These are phyloP conservation scores for Boletus fagicola DNA, from an alignment of 768 basidiomycete genomes.

Conservation along the genomic window DNA sequence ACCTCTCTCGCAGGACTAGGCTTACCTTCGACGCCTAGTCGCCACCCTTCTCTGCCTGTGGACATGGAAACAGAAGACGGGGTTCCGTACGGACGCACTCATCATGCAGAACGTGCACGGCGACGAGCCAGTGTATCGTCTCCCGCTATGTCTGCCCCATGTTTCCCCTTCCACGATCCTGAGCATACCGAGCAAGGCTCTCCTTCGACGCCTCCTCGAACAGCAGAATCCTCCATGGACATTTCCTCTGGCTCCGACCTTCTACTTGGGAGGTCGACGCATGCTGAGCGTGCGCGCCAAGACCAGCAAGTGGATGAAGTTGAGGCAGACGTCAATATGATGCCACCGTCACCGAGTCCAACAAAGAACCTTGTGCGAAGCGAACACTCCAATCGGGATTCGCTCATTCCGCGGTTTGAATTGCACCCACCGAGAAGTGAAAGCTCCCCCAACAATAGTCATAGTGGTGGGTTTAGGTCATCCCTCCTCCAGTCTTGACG, in stretches of 20 bases:
- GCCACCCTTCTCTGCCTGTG: conserved; percentile 41
- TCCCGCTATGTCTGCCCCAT: conserved; percentile 34
- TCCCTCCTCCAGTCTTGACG: not conserved
- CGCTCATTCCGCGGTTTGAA: conserved; percentile 37
- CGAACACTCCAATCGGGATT: conserved; percentile 27
- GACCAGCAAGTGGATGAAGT: conserved; percentile 29
- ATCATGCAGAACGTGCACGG: conserved; percentile 53
- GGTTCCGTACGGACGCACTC: conserved; percentile 60
- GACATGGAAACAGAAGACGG: conserved; percentile 63
- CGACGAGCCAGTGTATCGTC: conserved; percentile 33
- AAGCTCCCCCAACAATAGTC: conserved; percentile 23
- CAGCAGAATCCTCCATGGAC: conserved; percentile 25
- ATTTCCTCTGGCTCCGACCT: conserved; percentile 13
- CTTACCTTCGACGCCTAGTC: conserved; percentile 36
- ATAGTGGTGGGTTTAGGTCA: conserved; percentile 14
- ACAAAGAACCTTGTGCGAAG: conserved; percentile 26
- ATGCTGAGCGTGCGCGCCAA: conserved; percentile 36
- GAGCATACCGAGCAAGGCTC: conserved; percentile 14
- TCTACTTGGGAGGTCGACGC: conserved; percentile 39
- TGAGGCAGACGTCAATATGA: conserved; percentile 42
- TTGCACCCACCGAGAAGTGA: conserved; percentile 17
- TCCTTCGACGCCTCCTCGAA: conserved; percentile 25
- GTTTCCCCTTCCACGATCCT: conserved; percentile 35
- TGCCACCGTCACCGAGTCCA: conserved; percentile 52
- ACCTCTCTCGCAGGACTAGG: conserved; percentile 24